phyloP scores from a whole-genome alignment of 208 protist genomes.

The Crithidia mellificae region DNA sequence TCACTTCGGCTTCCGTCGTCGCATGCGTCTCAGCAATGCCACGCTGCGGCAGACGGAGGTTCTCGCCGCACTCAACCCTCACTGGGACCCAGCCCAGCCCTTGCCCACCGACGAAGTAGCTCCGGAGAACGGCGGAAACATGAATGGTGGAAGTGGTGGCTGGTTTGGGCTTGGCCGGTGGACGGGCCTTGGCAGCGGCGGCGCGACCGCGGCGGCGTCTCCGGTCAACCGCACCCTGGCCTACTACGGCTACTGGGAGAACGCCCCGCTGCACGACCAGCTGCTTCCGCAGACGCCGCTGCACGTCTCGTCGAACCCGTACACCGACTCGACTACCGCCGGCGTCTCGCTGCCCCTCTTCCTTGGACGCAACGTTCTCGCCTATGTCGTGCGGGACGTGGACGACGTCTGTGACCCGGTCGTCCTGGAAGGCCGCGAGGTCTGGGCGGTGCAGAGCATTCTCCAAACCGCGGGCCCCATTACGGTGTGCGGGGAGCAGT shows the following conservation, averaged over 20 bases:
- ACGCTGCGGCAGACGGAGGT: conserved; percentile 50
- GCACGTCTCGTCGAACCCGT: conserved; percentile 53
- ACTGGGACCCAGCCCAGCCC: not conserved
- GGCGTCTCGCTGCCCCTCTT: conserved; percentile 41
- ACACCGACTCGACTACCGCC: conserved; percentile 2
- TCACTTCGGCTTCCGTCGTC: conserved; percentile 75
- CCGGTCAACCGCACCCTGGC: conserved; percentile 9
- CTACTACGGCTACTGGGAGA: conserved; percentile 76
- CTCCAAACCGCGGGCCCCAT: conserved; percentile 35
- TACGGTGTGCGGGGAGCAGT: conserved; percentile 57
- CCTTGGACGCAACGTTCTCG: conserved; percentile 65
- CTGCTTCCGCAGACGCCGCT: conserved; percentile 39
- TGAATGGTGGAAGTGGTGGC: too few species aligned
- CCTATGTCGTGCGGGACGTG: conserved; percentile 69
- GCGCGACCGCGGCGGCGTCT: not conserved
- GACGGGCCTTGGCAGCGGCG: not conserved
- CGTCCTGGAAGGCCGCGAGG: conserved; percentile 57
- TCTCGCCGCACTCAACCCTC: conserved; percentile 38
- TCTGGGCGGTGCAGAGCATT: conserved; percentile 79
- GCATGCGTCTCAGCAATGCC: conserved; percentile 34
- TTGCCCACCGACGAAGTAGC: not conserved
- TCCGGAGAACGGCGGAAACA: too few species aligned
- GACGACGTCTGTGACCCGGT: conserved; percentile 82
- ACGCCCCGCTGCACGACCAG: conserved; percentile 55
- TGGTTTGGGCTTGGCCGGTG: conserved; percentile 19